These are phyloP conservation scores for Pugionium dolabratum DNA, from an alignment of 345 rosid genomes.

Conservation along the genomic window DNA sequence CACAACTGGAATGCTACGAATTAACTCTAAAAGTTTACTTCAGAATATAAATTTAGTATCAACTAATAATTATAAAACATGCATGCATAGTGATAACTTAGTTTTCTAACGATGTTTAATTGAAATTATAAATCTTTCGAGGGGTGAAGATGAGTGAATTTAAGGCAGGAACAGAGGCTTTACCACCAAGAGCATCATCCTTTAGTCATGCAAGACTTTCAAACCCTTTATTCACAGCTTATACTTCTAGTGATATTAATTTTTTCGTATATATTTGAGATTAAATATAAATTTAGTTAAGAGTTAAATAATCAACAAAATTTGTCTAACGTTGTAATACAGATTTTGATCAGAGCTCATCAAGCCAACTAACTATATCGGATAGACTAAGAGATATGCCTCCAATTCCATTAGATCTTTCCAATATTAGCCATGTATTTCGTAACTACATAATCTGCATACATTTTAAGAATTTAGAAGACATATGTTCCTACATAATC, in stretches of 20 bases:
- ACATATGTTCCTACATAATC: background rate
- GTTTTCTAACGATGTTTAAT: slow-evolving; percentile 2
- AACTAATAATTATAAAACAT: background rate
- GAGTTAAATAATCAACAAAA: background rate
- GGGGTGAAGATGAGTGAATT: slow-evolving; percentile 74
- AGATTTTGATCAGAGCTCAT: slow-evolving; percentile 37
- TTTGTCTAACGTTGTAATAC: background rate
- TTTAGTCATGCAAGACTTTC: slow-evolving; percentile 53
- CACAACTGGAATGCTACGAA: too few species aligned
- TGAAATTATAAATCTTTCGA: too few species aligned
- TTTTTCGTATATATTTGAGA: too few species aligned
- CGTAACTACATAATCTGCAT: background rate
- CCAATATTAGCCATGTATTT: slow-evolving; percentile 1
- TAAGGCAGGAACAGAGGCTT: slow-evolving; percentile 58
- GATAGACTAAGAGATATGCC: slow-evolving; percentile 32
- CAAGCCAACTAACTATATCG: slow-evolving; percentile 25
- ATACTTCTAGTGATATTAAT: slow-evolving; percentile 60
- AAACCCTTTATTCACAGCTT: slow-evolving; percentile 46
- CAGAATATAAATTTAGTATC: too few species aligned
- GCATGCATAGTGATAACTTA: background rate
- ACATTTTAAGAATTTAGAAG: background rate
- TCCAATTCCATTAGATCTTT: slow-evolving; percentile 29
- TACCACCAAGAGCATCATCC: slow-evolving; percentile 52
- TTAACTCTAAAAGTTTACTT: too few species aligned
- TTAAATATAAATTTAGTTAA: too few species aligned